Percentiles rank a stretch among this genome's conserved stretches.
Conservation (phyloP, 2,329 filamentous ascomycete species). For the Diaporthe sp. region DNA sequence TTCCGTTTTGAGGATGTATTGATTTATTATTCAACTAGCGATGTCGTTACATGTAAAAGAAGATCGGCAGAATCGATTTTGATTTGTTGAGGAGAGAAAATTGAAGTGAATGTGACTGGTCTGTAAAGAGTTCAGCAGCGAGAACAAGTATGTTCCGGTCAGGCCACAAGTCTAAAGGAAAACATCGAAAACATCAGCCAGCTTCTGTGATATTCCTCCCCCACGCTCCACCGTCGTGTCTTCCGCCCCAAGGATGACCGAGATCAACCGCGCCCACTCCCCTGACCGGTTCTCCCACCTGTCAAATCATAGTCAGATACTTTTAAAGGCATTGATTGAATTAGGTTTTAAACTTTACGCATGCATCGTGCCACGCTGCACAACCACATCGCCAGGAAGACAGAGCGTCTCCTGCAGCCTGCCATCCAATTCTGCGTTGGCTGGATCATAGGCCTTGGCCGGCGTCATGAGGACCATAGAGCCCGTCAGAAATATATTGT, state of each 20-base stretch:
- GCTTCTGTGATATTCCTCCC: background rate
- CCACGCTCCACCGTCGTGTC: background rate
- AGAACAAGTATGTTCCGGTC: fast-evolving
- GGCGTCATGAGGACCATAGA: background rate
- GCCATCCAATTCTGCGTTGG: background rate
- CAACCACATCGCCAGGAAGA: background rate
- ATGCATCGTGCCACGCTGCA: constrained; percentile 10
- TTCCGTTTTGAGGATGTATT: no score
- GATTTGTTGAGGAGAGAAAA: no score
- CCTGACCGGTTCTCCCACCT: constrained; percentile 1
- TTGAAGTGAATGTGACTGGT: no score
- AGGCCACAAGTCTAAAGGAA: background rate
- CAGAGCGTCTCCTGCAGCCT: background rate
- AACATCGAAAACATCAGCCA: background rate
- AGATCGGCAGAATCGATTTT: no score
- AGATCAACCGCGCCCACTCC: constrained; percentile 4
- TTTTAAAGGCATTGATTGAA: fast-evolving
- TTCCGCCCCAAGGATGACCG: constrained; percentile 1
- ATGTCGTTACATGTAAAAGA: no score
- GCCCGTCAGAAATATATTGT: background rate
- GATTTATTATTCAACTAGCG: no score
- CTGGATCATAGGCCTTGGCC: background rate
- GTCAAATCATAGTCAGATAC: background rate
- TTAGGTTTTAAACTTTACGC: background rate
- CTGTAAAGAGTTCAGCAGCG: no score